A percentile compares a stretch with the other conserved stretches of the same genome.
These are phyloP conservation scores for Phytophthora hibernalis DNA, from an alignment of 352 stramenopile species.

Conservation along the genomic window DNA sequence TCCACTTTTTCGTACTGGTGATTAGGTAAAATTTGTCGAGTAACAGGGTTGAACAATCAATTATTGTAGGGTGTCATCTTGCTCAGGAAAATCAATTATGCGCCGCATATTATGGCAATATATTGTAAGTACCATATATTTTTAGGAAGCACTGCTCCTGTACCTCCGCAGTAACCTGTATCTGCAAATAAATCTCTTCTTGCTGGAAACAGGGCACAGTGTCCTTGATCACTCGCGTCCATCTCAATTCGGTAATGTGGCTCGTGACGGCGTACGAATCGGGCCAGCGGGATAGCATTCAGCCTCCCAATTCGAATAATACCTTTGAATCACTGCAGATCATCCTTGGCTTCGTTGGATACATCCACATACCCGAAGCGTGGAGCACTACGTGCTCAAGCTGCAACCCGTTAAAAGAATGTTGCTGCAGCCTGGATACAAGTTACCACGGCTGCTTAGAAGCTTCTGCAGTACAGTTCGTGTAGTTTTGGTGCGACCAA, in stretches of 20 bases:
- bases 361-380: slow-evolving; percentile 2
- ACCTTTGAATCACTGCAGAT: slow-evolving; percentile 11
- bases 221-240: slow-evolving; percentile 12
- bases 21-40: too few relatives aligned
- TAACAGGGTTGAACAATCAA: too few relatives aligned
- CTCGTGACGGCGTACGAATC: background rate
- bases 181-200: slow-evolving; percentile 6
- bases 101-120: too few relatives aligned
- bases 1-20: too few relatives aligned
- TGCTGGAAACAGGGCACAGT: slow-evolving; percentile 8
- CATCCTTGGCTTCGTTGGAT: background rate
- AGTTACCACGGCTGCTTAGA: slow-evolving; percentile 16
- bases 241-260: slow-evolving; percentile 3
- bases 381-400: background rate
- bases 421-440: slow-evolving; percentile 9
- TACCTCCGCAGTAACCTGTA: background rate
- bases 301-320: slow-evolving; percentile 5
- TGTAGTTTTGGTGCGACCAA: background rate
- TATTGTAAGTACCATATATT: too few relatives aligned
- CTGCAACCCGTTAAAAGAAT: slow-evolving; percentile 14
- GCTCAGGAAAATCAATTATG: too few relatives aligned
- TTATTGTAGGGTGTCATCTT: too few relatives aligned
- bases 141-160: too few relatives aligned
- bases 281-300: slow-evolving; percentile 1
- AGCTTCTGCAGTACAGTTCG: slow-evolving; percentile 10